phyloP scores from a whole-genome alignment of 352 stramenopile species.

The Phytopythium cucurbitacearum region DNA sequence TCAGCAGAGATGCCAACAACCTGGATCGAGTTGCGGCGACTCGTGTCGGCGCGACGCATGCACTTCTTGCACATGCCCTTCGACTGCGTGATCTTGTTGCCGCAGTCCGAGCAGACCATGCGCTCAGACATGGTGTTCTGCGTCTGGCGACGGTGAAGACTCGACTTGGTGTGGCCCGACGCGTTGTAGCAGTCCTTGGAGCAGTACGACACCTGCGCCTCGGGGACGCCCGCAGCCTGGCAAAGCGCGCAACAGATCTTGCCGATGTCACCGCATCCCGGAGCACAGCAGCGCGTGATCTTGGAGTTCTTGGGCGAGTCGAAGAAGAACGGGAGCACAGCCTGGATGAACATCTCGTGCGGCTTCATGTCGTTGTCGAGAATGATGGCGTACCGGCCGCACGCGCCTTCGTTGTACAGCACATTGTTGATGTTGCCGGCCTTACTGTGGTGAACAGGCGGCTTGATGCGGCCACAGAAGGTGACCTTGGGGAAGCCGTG shows the following conservation, averaged over 20 bases:
- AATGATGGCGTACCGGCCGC: conserved; percentile 67
- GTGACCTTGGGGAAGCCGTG: conserved; percentile 54
- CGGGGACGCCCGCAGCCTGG: conserved; percentile 54
- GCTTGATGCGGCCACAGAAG: conserved; percentile 64
- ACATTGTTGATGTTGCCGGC: conserved; percentile 84
- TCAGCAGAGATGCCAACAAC: conserved; percentile 48
- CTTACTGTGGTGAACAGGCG: conserved; percentile 69
- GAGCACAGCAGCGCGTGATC: conserved; percentile 51
- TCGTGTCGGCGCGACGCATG: conserved; percentile 25
- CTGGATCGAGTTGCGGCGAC: conserved; percentile 30
- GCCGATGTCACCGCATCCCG: conserved; percentile 60
- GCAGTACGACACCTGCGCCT: conserved; percentile 67
- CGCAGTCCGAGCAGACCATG: conserved; percentile 56
- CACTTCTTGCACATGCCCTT: conserved; percentile 63
- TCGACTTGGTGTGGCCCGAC: conserved; percentile 56
- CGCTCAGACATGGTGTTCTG: conserved; percentile 62
- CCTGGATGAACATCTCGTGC: conserved; percentile 73
- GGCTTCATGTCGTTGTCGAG: conserved; percentile 84
- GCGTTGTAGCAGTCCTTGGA: conserved; percentile 80
- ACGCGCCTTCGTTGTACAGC: conserved; percentile 74
- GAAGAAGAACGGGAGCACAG: conserved; percentile 68
- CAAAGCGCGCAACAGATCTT: conserved; percentile 77
- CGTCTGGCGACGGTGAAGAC: conserved; percentile 62
- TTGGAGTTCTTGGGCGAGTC: conserved; percentile 62
- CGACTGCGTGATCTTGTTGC: conserved; percentile 64